These are phyloP conservation scores for Sequoiadendron giganteum DNA, from an alignment of 75 land plant genomes.

Conservation along the genomic window DNA sequence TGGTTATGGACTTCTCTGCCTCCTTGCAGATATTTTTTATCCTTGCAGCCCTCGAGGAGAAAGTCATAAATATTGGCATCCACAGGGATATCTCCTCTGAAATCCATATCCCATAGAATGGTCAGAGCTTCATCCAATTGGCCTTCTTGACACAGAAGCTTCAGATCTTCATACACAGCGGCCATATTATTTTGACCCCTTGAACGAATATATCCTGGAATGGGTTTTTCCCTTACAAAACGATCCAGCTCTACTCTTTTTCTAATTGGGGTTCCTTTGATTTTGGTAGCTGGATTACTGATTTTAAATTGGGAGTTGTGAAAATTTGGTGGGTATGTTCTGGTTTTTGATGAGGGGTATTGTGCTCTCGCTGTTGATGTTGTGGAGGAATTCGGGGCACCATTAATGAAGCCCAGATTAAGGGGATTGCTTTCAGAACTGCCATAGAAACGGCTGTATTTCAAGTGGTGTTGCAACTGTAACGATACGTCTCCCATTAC, in stretches of 20 bases:
- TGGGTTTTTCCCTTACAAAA: too few species aligned
- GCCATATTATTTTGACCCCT: neutral
- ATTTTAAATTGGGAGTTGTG: neutral
- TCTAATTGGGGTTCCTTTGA: neutral
- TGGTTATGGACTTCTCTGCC: constrained; percentile 1
- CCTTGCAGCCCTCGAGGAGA: neutral
- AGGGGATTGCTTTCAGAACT: neutral
- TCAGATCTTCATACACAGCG: neutral
- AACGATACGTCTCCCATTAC: too few species aligned
- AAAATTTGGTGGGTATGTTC: neutral
- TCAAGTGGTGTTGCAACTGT: too few species aligned
- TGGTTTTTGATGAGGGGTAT: neutral
- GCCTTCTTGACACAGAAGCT: neutral
- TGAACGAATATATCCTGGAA: neutral
- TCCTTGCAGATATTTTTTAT: neutral
- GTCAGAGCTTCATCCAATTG: constrained; percentile 1
- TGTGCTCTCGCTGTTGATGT: neutral
- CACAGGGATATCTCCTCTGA: neutral
- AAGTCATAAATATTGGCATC: constrained; percentile 1
- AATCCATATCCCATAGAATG: neutral
- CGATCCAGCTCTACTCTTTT: neutral
- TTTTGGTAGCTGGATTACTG: neutral
- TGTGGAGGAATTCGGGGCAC: neutral
- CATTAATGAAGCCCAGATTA: neutral
- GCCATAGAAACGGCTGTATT: too few species aligned